phyloP scores from a whole-genome alignment of 2,329 filamentous ascomycete genomes.

The Fusarium zealandicum region DNA sequence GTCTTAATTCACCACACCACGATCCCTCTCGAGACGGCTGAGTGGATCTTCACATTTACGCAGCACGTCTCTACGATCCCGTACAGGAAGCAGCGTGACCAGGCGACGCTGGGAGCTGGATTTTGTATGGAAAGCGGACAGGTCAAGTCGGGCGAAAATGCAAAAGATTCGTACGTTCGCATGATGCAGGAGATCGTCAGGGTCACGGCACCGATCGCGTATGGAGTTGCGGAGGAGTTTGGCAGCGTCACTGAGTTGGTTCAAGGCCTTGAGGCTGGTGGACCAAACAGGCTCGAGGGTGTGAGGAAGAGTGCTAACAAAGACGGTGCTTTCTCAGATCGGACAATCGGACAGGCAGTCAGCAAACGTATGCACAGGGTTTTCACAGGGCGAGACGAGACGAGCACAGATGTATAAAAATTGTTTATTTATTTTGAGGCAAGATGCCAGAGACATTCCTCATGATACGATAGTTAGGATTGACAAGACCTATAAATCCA shows the following conservation, averaged over 20 bases:
- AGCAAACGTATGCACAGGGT: slow-evolving; percentile 67
- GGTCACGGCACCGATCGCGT: slow-evolving; percentile 75
- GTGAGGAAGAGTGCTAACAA: slow-evolving; percentile 65
- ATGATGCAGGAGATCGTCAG: slow-evolving; percentile 80
- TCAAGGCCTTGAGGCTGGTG: slow-evolving; percentile 62
- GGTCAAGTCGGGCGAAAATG: slow-evolving; percentile 72
- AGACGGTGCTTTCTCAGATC: slow-evolving; percentile 63
- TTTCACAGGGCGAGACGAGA: slow-evolving; percentile 64
- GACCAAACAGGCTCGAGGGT: slow-evolving; percentile 67
- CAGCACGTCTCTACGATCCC: slow-evolving; percentile 80
- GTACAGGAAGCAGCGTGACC: slow-evolving; percentile 66
- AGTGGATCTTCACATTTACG: slow-evolving; percentile 77
- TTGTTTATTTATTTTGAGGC: slow-evolving; percentile 21
- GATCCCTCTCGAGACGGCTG: slow-evolving; percentile 67
- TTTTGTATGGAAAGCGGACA: slow-evolving; percentile 86
- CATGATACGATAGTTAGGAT: slow-evolving; percentile 2
- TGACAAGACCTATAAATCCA: slow-evolving; percentile 21
- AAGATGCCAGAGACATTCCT: slow-evolving; percentile 9
- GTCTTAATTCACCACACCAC: slow-evolving; percentile 75
- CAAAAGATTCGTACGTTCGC: slow-evolving; percentile 71
- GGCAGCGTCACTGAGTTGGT: slow-evolving; percentile 65
- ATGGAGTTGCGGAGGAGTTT: slow-evolving; percentile 71
- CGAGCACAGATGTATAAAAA: slow-evolving; percentile 58
- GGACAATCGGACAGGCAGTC: slow-evolving; percentile 63
- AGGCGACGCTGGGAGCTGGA: slow-evolving; percentile 59